Evolutionary conservation across 2,329 filamentous ascomycete species (phyloP).

Genomic region (Ophiocordyceps unilateralis): DNA sequence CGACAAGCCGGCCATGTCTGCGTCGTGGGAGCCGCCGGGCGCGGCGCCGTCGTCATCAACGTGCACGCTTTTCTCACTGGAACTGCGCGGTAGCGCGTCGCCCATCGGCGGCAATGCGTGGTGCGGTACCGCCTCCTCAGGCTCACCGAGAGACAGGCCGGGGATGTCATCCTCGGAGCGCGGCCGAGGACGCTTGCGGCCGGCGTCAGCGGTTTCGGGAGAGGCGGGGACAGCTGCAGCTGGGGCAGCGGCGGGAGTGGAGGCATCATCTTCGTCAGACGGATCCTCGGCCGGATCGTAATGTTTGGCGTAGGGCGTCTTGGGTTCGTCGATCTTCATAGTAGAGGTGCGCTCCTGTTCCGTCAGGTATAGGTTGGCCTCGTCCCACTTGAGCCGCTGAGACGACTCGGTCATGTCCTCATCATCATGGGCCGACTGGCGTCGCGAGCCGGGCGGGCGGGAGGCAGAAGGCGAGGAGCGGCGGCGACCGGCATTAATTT

Average conservation of each 20-base stretch:
- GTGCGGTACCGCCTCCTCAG: constrained; percentile 54
- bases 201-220: constrained; percentile 21
- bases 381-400: constrained; percentile 90
- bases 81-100: constrained; percentile 15
- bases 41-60: constrained; percentile 48
- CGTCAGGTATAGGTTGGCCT: constrained; percentile 91
- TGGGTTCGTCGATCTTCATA: constrained; percentile 98
- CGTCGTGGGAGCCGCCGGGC: constrained; percentile 36
- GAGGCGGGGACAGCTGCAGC: constrained; percentile 36
- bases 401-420: constrained; percentile 29
- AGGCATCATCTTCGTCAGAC: constrained; percentile 48
- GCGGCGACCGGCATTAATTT: constrained; percentile 80
- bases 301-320: constrained; percentile 87
- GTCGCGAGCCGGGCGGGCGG: constrained; percentile 47
- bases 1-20: constrained; percentile 33
- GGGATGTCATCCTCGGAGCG: constrained; percentile 62
- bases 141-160: constrained; percentile 78
- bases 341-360: constrained; percentile 90
- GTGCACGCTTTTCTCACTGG: constrained; percentile 54
- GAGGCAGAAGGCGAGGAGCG: constrained; percentile 63
- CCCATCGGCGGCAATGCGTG: constrained; percentile 3
- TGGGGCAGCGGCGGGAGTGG: not conserved
- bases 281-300: constrained; percentile 85
- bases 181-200: constrained; percentile 18
- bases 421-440: constrained; percentile 42